Evolutionary conservation across 306 rosid species (phyloP), one percentile per base, ranked within the genome.

Genomic region (Dryas octopetala): DNA sequence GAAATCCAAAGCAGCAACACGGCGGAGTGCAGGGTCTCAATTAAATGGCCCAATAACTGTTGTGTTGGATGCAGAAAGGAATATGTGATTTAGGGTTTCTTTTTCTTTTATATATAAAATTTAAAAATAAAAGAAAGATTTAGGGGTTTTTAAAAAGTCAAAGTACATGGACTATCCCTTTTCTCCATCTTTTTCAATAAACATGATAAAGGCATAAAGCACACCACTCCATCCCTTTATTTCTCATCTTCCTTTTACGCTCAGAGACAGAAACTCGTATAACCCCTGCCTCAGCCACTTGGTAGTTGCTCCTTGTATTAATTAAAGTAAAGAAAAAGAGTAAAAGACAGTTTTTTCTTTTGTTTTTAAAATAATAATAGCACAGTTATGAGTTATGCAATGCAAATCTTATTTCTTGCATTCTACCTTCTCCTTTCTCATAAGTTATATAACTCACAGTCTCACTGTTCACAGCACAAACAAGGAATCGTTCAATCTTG

Each of bases 151-250:
- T 28, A 1, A 28, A 28, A 32, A 26, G 15, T 5, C 52, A 9
- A 15, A 54, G 62, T 74, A 13, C 68, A 60, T 52, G 44, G 32
- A 28, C 57, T 1, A 13, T 14, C 16, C 9, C 63, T 47, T 74
- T 68, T 70, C 59, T 67, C 75, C 28, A n/a, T 41, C 76, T 62
- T 62, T 75, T 55, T 62, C 53, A 69, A 32, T 50, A 16, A 50
- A 60, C 47, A 26, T 59, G 50, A n/a, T n/a, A n/a, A n/a, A n/a
- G n/a, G n/a, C n/a, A n/a, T 46, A 59, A 66, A 66, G 62, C 54
- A 15, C 49, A 79, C 49, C 63, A 48, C 64, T 66, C 68, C 16
- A 9, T 51, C 46, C 10, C 66, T 66, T 57, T 58, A 57, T 48
- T 40, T 47, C 60, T 16, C 11, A 47, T 66, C 38, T 40, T 19